Evolutionary conservation across 345 rosid genomes (phyloP), one percentile per base, ranked within the genome.

Genomic region (Salix udensis): DNA sequence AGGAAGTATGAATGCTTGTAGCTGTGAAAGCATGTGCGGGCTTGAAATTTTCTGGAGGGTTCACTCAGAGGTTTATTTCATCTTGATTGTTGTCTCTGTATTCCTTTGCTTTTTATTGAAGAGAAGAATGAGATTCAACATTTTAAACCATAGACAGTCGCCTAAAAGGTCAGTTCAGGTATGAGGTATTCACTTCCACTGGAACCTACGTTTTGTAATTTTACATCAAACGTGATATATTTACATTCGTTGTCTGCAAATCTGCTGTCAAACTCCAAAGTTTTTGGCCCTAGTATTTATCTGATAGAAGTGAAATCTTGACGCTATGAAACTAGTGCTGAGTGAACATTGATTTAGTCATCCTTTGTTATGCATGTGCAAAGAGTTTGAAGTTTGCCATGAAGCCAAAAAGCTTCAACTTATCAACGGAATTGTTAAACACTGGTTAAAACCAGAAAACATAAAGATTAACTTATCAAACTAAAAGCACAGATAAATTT

Each of bases 51-150:
- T 89, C 68, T 82, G 84, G 88, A 80, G 79, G 31, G 55, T 84
- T 67, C 89, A 89, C 72, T 48, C 81, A 70, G 91, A 87, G 77
- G 83, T 88, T 78, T 88, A 86, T 77, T 60, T 87, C 40, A 71
- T 80, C 39, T 76, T 90, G 61, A 66, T 88, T 34, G 68, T 86
- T 73, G 81, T 88, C 66, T 82, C 87, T 66, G 87, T 79, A 30
- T 86, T 93, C 79, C 79, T 91, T 36, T 85, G 85, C 81, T 76
- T 88, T 74, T 48, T 88, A 52, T 83, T 89, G 68, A 88, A 84
- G 82, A 84, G 85, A 78, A 88, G 89, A 81, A 81, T 76, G 77
- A 88, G 85, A 81, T 73, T 55, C 73, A 89, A 76, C 69, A 18
- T 84, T n/a, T 80, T 71, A 74, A 93, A 86, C 79, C 89, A 79